Evolutionary conservation across 495 filamentous ascomycete species (phyloP).

Genomic region (Penicillium lividum): DNA sequence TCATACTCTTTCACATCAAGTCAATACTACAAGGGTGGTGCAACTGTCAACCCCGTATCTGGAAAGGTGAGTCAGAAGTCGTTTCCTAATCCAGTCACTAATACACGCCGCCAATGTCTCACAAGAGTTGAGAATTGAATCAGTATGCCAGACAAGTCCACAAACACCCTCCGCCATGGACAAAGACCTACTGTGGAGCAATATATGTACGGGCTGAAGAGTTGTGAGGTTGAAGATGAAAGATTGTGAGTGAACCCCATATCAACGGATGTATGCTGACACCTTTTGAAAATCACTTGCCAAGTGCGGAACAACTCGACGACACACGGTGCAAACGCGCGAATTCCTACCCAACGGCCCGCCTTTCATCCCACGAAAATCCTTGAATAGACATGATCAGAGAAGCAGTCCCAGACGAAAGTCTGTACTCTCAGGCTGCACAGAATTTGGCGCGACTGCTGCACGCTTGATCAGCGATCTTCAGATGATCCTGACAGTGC

Average conservation of each 20-base stretch:
- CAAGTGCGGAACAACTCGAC: neutral
- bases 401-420: neutral
- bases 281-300: slow-evolving; percentile 3
- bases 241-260: slow-evolving; percentile 6
- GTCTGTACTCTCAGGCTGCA: neutral
- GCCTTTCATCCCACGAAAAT: no score
- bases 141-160: neutral
- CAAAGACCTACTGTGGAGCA: neutral
- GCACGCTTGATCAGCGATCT: slow-evolving; percentile 5
- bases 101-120: slow-evolving; percentile 2
- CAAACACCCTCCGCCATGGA: slow-evolving; percentile 2
- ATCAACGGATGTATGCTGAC: slow-evolving; percentile 1
- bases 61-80: slow-evolving; percentile 5
- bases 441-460: neutral
- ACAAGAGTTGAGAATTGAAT: neutral
- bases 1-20: neutral
- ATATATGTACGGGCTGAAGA: neutral
- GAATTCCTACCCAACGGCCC: neutral
- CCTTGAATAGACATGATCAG: neutral
- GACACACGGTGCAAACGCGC: neutral
- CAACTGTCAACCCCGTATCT: neutral
- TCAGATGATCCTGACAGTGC: slow-evolving; percentile 2
- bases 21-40: neutral
- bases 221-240: slow-evolving; percentile 1
- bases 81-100: slow-evolving; percentile 2